phyloP scores from a whole-genome alignment of 2,329 filamentous ascomycete genomes.

The Hymenoscyphus fraxineus region DNA sequence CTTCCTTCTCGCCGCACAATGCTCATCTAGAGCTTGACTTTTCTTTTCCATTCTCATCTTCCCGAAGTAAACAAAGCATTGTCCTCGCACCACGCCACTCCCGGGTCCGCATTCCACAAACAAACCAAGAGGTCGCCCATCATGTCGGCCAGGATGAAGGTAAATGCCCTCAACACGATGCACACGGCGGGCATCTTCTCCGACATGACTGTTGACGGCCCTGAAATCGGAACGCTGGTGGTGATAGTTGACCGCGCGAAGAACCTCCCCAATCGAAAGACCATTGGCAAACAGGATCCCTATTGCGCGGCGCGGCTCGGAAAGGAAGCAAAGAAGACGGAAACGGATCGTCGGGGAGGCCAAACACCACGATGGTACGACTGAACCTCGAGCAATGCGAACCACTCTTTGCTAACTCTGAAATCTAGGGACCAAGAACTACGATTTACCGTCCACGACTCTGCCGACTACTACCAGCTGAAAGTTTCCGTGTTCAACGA shows the following conservation, averaged over 20 bases:
- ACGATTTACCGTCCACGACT: conserved; percentile 93
- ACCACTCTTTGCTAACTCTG: conserved; percentile 18
- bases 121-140: conserved; percentile 5
- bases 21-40: conserved; percentile 2
- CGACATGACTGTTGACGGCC: conserved; percentile 89
- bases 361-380: conserved; percentile 93
- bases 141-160: conserved; percentile 53
- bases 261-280: conserved; percentile 94
- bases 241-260: conserved; percentile 91
- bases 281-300: conserved; percentile 97
- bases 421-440: conserved; percentile 86
- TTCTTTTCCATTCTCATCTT: not conserved
- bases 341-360: conserved; percentile 87
- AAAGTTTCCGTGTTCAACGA: conserved; percentile 98
- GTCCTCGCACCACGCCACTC: not conserved
- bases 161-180: conserved; percentile 55
- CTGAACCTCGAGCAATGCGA: not conserved
- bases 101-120: not conserved
- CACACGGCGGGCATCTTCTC: conserved; percentile 93
- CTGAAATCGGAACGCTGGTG: conserved; percentile 88
- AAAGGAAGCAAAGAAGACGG: conserved; percentile 96
- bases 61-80: conserved; percentile 6
- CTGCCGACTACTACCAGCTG: conserved; percentile 89
- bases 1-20: not conserved
- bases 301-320: conserved; percentile 92